Evolutionary conservation across 768 basidiomycete species (phyloP), one percentile per base, ranked within the genome.

Genomic region (Agaricus blazei): DNA sequence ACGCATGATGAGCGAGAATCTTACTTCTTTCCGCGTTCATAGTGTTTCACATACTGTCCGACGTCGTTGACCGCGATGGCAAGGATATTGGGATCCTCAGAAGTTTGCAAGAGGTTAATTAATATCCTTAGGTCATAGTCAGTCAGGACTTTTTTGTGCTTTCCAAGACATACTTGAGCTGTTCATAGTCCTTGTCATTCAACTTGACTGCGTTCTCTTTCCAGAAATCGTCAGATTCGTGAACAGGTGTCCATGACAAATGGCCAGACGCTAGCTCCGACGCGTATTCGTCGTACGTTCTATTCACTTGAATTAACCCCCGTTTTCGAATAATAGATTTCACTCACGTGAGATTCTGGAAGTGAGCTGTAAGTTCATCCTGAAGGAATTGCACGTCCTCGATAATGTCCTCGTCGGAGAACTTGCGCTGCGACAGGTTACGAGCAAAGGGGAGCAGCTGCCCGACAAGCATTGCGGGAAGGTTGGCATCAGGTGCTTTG

Each of bases 211-310:
- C 94, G 65, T 98, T 98, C 74, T 95, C 93, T 65, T 89, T 91
- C 97, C 97, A 99, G 74, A 99, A 99, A 36, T 93, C 85, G 58
- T 98, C 96, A 1, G 91, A 95, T 65, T 94, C 91, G 65, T 99
- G 97, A 9, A 93, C 90, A 11, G 96, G 95, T 4, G 91, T 86
- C 97, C 97, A 98, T 5, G 92, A 89, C 26, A 98, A 72, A 67
- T 93, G 93, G 1, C 95, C 94, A 4, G 90, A 91, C 15, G 83
- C 75, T 29, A 99, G 74, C 68, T 98, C 96, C 0, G 93, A 94
- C 9, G 81, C 83, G 65, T 98, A 99, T 70, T 98, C 95, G 66
- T 98, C 97, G 67, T 90, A 99, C 0, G 93, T 99, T 56, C 94
- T 98, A 52, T 47, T 46, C 12, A 29, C 34, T 14, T 34, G 34